Percentiles rank a stretch among this genome's conserved stretches.
phyloP scores from a whole-genome alignment of 768 basidiomycete genomes.

The Russula earlei region DNA sequence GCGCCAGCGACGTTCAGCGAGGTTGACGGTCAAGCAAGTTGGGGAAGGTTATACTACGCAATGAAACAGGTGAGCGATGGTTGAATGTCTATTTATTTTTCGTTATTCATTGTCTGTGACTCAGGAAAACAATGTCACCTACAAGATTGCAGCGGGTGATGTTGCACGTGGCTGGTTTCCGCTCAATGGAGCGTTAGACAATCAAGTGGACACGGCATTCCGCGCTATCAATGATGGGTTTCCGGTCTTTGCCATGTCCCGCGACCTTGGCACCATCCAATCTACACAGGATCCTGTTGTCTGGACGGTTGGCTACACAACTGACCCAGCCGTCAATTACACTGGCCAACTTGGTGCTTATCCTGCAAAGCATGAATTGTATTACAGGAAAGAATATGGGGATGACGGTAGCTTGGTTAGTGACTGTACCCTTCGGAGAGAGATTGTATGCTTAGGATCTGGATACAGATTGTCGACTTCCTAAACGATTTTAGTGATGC shows the following conservation, averaged over 20 bases:
- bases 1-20: slow-evolving; percentile 8
- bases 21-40: slow-evolving; percentile 15
- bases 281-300: slow-evolving; percentile 10
- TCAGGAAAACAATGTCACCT: slow-evolving; percentile 12
- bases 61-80: slow-evolving; percentile 17
- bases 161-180: slow-evolving; percentile 19
- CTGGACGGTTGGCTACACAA: slow-evolving; percentile 25
- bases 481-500: slow-evolving; percentile 38
- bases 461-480: slow-evolving; percentile 33
- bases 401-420: slow-evolving; percentile 21
- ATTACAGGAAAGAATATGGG: slow-evolving; percentile 32
- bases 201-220: slow-evolving; percentile 8
- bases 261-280: slow-evolving; percentile 23
- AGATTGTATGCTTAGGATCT: neutral
- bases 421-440: neutral
- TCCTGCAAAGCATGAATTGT: slow-evolving; percentile 36
- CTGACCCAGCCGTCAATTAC: slow-evolving; percentile 23
- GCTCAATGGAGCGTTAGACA: slow-evolving; percentile 13
- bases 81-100: neutral
- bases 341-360: slow-evolving; percentile 30
- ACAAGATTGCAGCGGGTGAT: slow-evolving; percentile 10
- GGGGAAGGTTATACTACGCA: slow-evolving; percentile 19
- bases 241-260: slow-evolving; percentile 23
- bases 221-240: slow-evolving; percentile 15
- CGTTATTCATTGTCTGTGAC: neutral